A percentile compares a stretch with the other conserved stretches of the same genome.
These are phyloP conservation scores for Pseudocercospora crystallina DNA, from an alignment of 2,329 filamentous ascomycete genomes.

Conservation along the genomic window DNA sequence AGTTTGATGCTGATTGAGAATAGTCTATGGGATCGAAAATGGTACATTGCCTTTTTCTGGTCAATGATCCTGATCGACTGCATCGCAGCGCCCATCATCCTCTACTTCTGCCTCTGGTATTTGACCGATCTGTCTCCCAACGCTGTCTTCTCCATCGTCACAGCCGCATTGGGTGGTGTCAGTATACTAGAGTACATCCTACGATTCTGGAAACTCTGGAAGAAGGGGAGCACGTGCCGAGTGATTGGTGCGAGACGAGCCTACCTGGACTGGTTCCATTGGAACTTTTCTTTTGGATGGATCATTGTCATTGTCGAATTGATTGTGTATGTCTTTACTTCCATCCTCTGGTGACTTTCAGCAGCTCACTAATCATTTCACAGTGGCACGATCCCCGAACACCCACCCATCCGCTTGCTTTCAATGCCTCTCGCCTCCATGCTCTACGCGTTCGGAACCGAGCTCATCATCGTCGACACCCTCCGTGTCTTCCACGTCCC, in stretches of 20 bases:
- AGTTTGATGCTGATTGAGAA: too few species aligned
- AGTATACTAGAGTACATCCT: conserved; percentile 57
- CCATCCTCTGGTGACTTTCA: not conserved
- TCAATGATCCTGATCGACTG: conserved; percentile 59
- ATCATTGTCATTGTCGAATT: conserved; percentile 58
- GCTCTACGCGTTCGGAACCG: conserved; percentile 53
- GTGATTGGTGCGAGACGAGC: conserved; percentile 48
- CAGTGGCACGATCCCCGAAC: conserved; percentile 46
- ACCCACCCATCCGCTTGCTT: conserved; percentile 54
- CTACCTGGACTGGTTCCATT: conserved; percentile 58
- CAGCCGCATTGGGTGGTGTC: conserved; percentile 52
- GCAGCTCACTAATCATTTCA: conserved; percentile 17
- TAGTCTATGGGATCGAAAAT: conserved; percentile 52
- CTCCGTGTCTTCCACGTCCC: conserved; percentile 46
- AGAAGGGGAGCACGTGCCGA: conserved; percentile 53
- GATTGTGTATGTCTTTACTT: conserved; percentile 44
- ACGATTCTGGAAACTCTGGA: conserved; percentile 50
- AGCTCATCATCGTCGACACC: conserved; percentile 52
- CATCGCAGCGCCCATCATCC: conserved; percentile 56
- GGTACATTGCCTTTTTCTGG: conserved; percentile 60
- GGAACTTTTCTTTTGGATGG: conserved; percentile 57
- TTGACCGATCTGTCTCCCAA: conserved; percentile 52
- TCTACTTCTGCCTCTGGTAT: conserved; percentile 64
- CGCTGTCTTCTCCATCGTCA: conserved; percentile 56
- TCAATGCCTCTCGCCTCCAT: conserved; percentile 55